phyloP scores from a whole-genome alignment of 192 early-diverging fungal species.

The Backusella macrospora region DNA sequence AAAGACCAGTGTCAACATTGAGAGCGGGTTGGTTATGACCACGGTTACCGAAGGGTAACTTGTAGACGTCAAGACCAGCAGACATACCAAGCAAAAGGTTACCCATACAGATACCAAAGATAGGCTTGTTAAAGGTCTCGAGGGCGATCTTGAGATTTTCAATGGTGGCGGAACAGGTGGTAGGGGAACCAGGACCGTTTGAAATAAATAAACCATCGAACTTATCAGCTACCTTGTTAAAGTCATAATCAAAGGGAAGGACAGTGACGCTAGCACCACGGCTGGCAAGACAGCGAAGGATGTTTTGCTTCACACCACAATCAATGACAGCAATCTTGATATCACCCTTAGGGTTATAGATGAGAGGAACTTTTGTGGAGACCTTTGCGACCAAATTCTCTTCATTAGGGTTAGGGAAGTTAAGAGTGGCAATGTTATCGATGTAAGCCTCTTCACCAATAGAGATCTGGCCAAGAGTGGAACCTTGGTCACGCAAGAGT shows the following conservation, averaged over 20 bases:
- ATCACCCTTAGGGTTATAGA: conserved; percentile 78
- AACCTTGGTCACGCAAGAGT: conserved; percentile 81
- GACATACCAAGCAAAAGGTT: conserved; percentile 91
- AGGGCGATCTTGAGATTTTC: conserved; percentile 67
- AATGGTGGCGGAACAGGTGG: conserved; percentile 66
- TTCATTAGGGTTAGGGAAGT: conserved; percentile 72
- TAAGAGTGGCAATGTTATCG: conserved; percentile 33
- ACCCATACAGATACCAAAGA: conserved; percentile 99
- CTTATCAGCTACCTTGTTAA: conserved; percentile 56
- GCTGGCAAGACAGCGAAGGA: conserved; percentile 77
- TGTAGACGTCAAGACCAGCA: conserved; percentile 84
- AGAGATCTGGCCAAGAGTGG: conserved; percentile 79
- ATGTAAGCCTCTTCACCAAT: conserved; percentile 58
- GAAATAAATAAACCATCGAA: conserved; percentile 92
- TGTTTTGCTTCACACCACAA: conserved; percentile 94
- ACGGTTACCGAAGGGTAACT: conserved; percentile 93
- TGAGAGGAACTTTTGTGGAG: conserved; percentile 67
- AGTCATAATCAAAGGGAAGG: conserved; percentile 85
- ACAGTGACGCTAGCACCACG: conserved; percentile 86
- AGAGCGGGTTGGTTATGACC: conserved; percentile 95
- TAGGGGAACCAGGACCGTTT: conserved; percentile 91
- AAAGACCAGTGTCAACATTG: conserved; percentile 73
- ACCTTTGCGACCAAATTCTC: conserved; percentile 81
- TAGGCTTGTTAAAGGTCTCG: conserved; percentile 70
- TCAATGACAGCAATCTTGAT: conserved; percentile 84